Evolutionary conservation across 1,284 basidiomycete species (phyloP).

Genomic region (Pulveroboletus sp.): DNA sequence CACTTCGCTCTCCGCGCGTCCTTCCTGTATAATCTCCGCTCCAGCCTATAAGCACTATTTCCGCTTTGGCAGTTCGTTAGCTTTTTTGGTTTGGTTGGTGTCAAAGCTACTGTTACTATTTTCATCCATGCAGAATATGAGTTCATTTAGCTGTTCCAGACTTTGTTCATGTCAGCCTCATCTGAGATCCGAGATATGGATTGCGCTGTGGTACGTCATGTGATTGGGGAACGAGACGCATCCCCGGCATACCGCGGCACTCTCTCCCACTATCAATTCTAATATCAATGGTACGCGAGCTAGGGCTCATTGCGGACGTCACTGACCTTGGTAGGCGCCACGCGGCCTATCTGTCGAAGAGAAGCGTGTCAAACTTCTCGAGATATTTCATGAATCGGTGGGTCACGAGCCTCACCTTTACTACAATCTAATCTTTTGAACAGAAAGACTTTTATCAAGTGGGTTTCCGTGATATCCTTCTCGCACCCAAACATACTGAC

Average conservation of each 20-base stretch:
- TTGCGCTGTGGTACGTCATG: conserved; percentile 24
- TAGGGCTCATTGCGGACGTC: not conserved
- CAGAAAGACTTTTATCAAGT: conserved; percentile 87
- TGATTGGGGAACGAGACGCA: conserved; percentile 17
- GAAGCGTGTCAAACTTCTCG: conserved; percentile 77
- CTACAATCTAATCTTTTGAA: conserved; percentile 3
- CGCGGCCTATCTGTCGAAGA: conserved; percentile 79
- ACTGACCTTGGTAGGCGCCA: conserved; percentile 55
- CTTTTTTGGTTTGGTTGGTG: conserved; percentile 29
- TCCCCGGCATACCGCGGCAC: not conserved
- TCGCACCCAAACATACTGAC: not conserved
- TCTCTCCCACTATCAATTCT: not conserved
- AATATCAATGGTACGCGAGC: conserved; percentile 27
- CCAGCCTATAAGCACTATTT: conserved; percentile 14
- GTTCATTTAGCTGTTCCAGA: conserved; percentile 13
- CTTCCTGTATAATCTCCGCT: conserved; percentile 20
- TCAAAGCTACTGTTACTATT: conserved; percentile 20
- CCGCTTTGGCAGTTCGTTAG: conserved; percentile 10
- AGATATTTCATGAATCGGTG: conserved; percentile 89
- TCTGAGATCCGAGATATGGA: no score
- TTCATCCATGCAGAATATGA: conserved; percentile 33
- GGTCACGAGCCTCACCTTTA: conserved; percentile 20
- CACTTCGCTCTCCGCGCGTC: conserved; percentile 11
- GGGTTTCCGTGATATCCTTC: not conserved
- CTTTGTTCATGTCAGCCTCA: not conserved